Evolutionary conservation across 805 yeast species (phyloP).

Genomic region (Candida nitratophila): DNA sequence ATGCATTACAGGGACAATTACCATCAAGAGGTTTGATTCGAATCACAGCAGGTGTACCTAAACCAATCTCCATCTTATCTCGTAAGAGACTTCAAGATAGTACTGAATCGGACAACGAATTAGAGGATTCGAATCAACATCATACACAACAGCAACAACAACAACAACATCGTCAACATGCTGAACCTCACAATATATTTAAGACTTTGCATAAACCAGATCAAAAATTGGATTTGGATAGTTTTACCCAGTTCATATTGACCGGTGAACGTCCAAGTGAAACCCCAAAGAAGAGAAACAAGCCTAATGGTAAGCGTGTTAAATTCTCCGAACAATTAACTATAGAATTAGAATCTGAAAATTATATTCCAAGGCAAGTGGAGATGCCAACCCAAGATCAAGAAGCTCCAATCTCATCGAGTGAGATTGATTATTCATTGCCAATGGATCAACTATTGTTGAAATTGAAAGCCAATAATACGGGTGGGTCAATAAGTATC

Average conservation of each 20-base stretch:
- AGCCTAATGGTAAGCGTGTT: slow-evolving; percentile 49
- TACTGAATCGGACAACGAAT: slow-evolving; percentile 28
- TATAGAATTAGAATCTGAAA: slow-evolving; percentile 12
- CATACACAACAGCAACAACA: too few relatives aligned
- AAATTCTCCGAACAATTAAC: slow-evolving; percentile 66
- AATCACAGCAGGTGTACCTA: slow-evolving; percentile 59
- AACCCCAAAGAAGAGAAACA: slow-evolving; percentile 28
- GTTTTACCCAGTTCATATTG: slow-evolving; percentile 74
- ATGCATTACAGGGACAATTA: slow-evolving; percentile 42
- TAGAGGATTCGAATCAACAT: slow-evolving; percentile 27
- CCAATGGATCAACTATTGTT: slow-evolving; percentile 73
- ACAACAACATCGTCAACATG: too few relatives aligned
- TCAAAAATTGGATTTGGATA: slow-evolving; percentile 65
- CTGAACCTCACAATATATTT: slow-evolving; percentile 12
- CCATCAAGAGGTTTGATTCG: slow-evolving; percentile 49
- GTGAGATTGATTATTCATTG: slow-evolving; percentile 47
- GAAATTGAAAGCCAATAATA: slow-evolving; percentile 28
- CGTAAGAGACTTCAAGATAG: slow-evolving; percentile 45
- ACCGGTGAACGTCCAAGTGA: slow-evolving; percentile 70
- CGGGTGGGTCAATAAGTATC: slow-evolving; percentile 11
- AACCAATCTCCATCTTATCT: slow-evolving; percentile 72
- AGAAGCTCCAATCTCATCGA: slow-evolving; percentile 8
- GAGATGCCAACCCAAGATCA: neutral
- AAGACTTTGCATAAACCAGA: slow-evolving; percentile 9
- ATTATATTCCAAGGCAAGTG: neutral